Evolutionary conservation across 345 rosid genomes (phyloP).

Genomic region (Eucalyptus polyanthemos): DNA sequence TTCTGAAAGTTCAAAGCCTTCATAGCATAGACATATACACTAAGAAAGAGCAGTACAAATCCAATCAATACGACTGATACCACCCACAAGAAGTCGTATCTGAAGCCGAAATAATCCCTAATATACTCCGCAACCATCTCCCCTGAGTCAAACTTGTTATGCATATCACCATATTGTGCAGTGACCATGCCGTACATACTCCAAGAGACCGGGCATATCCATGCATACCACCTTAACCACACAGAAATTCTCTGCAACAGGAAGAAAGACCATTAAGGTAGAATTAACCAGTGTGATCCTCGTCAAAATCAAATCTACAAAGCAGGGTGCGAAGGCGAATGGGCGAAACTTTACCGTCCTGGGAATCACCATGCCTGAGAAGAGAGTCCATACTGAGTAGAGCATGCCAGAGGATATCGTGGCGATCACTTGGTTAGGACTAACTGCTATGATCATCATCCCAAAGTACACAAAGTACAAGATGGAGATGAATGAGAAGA

Average conservation of each 20-base stretch:
- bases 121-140: constrained; percentile 27
- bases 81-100: constrained; percentile 15
- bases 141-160: constrained; percentile 18
- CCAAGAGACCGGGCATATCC: constrained; percentile 32
- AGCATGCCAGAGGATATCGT: constrained; percentile 9
- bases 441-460: constrained; percentile 22
- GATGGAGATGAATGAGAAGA: constrained; percentile 25
- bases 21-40: constrained; percentile 10
- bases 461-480: constrained; percentile 34
- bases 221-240: constrained; percentile 36
- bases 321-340: neutral
- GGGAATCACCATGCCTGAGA: constrained; percentile 41
- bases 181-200: constrained; percentile 18
- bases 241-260: constrained; percentile 22
- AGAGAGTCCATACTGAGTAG: constrained; percentile 25
- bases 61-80: constrained; percentile 13
- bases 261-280: neutral
- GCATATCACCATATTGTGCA: constrained; percentile 32
- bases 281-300: neutral
- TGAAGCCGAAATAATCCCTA: constrained; percentile 26
- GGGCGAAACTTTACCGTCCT: constrained; percentile 9
- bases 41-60: constrained; percentile 10
- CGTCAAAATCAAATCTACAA: neutral
- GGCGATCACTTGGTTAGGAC: constrained; percentile 26
- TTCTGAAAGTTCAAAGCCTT: constrained; percentile 32